phyloP scores from a whole-genome alignment of 306 rosid genomes.

The Albizia julibrissin region DNA sequence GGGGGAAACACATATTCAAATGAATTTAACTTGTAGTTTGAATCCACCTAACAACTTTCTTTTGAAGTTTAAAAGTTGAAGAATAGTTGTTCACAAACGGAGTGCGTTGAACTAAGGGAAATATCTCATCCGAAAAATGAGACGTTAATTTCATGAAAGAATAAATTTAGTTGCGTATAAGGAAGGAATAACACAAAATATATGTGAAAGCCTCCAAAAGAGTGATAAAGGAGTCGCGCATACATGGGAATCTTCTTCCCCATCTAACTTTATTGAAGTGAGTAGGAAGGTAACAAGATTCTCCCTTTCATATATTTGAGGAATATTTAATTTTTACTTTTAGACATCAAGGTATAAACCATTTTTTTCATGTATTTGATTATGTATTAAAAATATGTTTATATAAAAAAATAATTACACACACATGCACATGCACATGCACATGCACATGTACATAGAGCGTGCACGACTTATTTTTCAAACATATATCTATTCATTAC shows the following conservation, averaged over 20 bases:
- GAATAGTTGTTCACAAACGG: conserved; percentile 62
- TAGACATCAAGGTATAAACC: not conserved
- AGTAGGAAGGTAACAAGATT: conserved; percentile 96
- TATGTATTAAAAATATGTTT: not conserved
- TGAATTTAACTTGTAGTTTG: conserved; percentile 56
- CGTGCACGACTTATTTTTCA: not conserved
- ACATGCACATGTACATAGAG: no score
- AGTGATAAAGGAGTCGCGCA: conserved; percentile 61
- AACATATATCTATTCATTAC: no score
- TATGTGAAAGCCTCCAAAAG: conserved; percentile 37
- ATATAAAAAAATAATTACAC: no score
- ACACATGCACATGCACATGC: not conserved
- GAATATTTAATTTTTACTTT: conserved; percentile 32
- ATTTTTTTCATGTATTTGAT: no score
- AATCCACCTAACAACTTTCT: conserved; percentile 66
- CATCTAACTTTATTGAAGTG: conserved; percentile 88
- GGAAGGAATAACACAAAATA: conserved; percentile 56
- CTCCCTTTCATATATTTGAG: conserved; percentile 46
- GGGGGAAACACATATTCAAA: conserved; percentile 73
- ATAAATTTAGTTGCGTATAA: conserved; percentile 51
- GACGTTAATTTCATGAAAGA: conserved; percentile 60
- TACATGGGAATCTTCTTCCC: conserved; percentile 70
- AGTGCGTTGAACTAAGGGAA: conserved; percentile 57
- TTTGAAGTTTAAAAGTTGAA: conserved; percentile 72
- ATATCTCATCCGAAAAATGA: conserved; percentile 67